These are phyloP conservation scores for Dendrocalamus latiflorus DNA, from an alignment of 202 grass and related monocot species.

Conservation along the genomic window DNA sequence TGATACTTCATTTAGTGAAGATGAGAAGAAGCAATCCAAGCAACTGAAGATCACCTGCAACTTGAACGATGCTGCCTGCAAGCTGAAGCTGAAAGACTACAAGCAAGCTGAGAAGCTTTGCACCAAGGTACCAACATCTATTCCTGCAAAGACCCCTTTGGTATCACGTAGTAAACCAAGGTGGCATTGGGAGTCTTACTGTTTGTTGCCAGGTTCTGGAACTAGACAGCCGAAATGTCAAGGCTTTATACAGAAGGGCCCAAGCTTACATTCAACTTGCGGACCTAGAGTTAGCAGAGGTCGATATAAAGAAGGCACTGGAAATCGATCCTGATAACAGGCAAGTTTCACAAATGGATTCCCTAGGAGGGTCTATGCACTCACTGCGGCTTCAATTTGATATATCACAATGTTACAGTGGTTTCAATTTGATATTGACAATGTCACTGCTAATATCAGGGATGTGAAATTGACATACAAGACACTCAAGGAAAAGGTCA, in stretches of 20 bases:
- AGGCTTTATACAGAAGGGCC: constrained; percentile 78
- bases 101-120: constrained; percentile 84
- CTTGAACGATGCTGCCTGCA: constrained; percentile 92
- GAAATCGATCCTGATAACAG: constrained; percentile 79
- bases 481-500: constrained; percentile 83
- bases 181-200: not conserved
- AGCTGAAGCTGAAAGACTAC: constrained; percentile 91
- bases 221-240: constrained; percentile 79
- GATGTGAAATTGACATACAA: constrained; percentile 92
- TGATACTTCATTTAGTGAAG: constrained; percentile 80
- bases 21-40: constrained; percentile 92
- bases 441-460: constrained; percentile 22
- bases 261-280: constrained; percentile 83
- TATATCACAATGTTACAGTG: not conserved
- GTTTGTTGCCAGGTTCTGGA: constrained; percentile 62
- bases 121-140: constrained; percentile 51
- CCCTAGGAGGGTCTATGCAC: not conserved
- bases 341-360: not conserved
- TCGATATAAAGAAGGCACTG: constrained; percentile 80
- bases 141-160: not conserved
- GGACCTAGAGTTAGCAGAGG: constrained; percentile 84
- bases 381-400: not conserved
- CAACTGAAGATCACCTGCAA: constrained; percentile 85
- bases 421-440: not conserved
- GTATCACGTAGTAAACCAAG: not conserved